phyloP scores from a whole-genome alignment of 2,329 filamentous ascomycete genomes.

The Colletotrichum spinosum region DNA sequence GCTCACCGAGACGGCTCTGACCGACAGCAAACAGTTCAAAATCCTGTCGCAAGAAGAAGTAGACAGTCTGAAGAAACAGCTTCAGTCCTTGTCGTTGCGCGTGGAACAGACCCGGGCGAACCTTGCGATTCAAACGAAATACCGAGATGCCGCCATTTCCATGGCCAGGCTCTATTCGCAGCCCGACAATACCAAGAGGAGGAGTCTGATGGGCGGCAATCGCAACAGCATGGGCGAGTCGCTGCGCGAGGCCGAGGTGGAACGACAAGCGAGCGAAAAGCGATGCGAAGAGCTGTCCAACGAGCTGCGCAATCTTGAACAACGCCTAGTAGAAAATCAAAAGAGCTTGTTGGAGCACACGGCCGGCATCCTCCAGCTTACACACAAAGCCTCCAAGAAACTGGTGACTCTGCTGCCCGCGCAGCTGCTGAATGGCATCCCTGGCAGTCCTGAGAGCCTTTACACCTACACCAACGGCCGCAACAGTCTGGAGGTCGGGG shows the following conservation, averaged over 20 bases:
- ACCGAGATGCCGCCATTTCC: slow-evolving; percentile 91
- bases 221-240: slow-evolving; percentile 61
- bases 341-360: slow-evolving; percentile 87
- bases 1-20: slow-evolving; percentile 91
- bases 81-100: slow-evolving; percentile 76
- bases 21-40: slow-evolving; percentile 87
- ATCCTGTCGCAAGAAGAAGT: slow-evolving; percentile 93
- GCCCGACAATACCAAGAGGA: slow-evolving; percentile 59
- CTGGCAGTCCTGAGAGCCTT: slow-evolving; percentile 81
- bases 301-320: slow-evolving; percentile 84
- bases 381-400: slow-evolving; percentile 79
- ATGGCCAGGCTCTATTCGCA: slow-evolving; percentile 83
- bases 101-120: slow-evolving; percentile 86
- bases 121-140: slow-evolving; percentile 90
- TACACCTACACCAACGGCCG: slow-evolving; percentile 75
- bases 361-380: slow-evolving; percentile 90
- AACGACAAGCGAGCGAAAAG: slow-evolving; percentile 78
- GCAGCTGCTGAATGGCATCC: slow-evolving; percentile 67
- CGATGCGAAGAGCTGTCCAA: slow-evolving; percentile 88
- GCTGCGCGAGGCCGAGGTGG: slow-evolving; percentile 75
- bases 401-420: slow-evolving; percentile 49
- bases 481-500: slow-evolving; percentile 66
- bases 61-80: slow-evolving; percentile 90
- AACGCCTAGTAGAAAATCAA: slow-evolving; percentile 79
- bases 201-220: slow-evolving; percentile 60